These are phyloP conservation scores for Suhomyces pyralidae DNA, from an alignment of 805 yeast species.

Conservation along the genomic window DNA sequence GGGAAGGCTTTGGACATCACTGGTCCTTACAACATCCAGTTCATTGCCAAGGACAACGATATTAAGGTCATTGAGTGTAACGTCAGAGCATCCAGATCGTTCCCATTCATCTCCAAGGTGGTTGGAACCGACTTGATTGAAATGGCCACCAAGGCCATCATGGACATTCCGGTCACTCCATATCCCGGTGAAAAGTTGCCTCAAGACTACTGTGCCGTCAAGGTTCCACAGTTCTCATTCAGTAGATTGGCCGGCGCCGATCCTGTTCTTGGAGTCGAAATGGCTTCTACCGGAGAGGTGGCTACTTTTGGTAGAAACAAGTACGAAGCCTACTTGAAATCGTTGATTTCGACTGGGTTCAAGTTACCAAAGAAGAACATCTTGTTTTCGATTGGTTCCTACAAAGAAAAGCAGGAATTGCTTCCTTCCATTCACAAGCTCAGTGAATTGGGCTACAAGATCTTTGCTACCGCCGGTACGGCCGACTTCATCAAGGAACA, in stretches of 20 bases:
- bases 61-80: slow-evolving; percentile 98
- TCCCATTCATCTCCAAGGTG: slow-evolving; percentile 97
- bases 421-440: slow-evolving; percentile 82
- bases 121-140: slow-evolving; percentile 95
- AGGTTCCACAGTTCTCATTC: slow-evolving; percentile 97
- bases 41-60: slow-evolving; percentile 91
- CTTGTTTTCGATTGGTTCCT: slow-evolving; percentile 91
- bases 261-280: slow-evolving; percentile 96
- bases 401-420: slow-evolving; percentile 91
- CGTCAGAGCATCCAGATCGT: slow-evolving; percentile 98
- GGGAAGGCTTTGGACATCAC: slow-evolving; percentile 93
- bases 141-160: slow-evolving; percentile 93
- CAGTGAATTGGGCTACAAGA: slow-evolving; percentile 77
- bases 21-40: slow-evolving; percentile 97
- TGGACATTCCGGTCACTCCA: slow-evolving; percentile 82
- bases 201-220: slow-evolving; percentile 90
- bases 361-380: slow-evolving; percentile 92
- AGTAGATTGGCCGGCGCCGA: slow-evolving; percentile 97
- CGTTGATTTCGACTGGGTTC: slow-evolving; percentile 93
- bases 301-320: slow-evolving; percentile 96
- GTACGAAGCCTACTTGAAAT: slow-evolving; percentile 95
- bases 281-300: slow-evolving; percentile 99
- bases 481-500: slow-evolving; percentile 97
- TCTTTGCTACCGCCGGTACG: slow-evolving; percentile 98
- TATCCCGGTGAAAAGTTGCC: slow-evolving; percentile 90